Conservation (phyloP, 1,284 basidiomycete genomes). For the Phylloporus sp. region DNA sequence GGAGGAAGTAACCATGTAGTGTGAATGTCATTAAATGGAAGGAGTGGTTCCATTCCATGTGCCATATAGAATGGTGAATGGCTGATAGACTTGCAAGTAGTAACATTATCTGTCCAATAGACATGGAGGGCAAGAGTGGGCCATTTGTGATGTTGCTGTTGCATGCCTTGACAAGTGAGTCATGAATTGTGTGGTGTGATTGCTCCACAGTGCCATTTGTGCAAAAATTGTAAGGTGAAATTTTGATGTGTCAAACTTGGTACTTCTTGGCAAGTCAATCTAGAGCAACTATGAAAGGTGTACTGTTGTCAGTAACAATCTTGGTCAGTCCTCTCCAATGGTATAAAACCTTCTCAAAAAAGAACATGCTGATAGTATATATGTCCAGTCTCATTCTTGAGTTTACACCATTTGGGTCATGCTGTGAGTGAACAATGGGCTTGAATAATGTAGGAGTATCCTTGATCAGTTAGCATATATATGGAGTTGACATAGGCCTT, state of each 20-base stretch:
- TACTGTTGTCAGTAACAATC: conserved; percentile 5
- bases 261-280: conserved; percentile 5
- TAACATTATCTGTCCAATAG: neutral
- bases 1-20: neutral
- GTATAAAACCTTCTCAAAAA: neutral
- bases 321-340: conserved; percentile 13
- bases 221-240: neutral
- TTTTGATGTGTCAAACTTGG: neutral
- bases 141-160: neutral
- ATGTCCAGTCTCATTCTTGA: too few relatives aligned
- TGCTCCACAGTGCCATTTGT: neutral
- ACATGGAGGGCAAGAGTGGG: neutral
- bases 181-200: neutral
- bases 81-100: neutral
- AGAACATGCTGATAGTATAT: too few relatives aligned
- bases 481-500: too few relatives aligned
- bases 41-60: neutral
- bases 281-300: neutral
- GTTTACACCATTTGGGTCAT: too few relatives aligned
- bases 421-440: too few relatives aligned
- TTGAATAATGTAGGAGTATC: too few relatives aligned
- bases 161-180: neutral
- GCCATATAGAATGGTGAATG: neutral
- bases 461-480: too few relatives aligned
- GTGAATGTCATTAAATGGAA: too few relatives aligned